Evolutionary conservation across 164 flowering plant genomes (phyloP).

Genomic region (Vitis vinifera): ASM3070453v1 NC_081820.1:23713501-23714000

Average conservation of each 20-base stretch:
- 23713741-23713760: too few relatives aligned
- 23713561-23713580: background rate
- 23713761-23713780: background rate
- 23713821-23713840: too few relatives aligned
- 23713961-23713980: slow-evolving; percentile 63
- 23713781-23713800: background rate
- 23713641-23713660: background rate
- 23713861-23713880: background rate
- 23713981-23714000: slow-evolving; percentile 80
- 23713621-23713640: background rate
- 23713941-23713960: slow-evolving; percentile 80
- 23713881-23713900: slow-evolving; percentile 57
- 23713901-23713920: slow-evolving; percentile 67
- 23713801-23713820: background rate
- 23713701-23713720: too few relatives aligned
- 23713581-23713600: slow-evolving; percentile 4
- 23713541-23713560: too few relatives aligned
- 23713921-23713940: slow-evolving; percentile 83
- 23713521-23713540: too few relatives aligned
- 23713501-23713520: too few relatives aligned
- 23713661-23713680: background rate
- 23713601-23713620: slow-evolving; percentile 15
- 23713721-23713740: too few relatives aligned
- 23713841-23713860: background rate
- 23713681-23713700: too few relatives aligned